Percentiles rank a stretch among this genome's conserved stretches.
Conservation (phyloP, 805 yeast species). For the Suhomyces pyralidae region DNA sequence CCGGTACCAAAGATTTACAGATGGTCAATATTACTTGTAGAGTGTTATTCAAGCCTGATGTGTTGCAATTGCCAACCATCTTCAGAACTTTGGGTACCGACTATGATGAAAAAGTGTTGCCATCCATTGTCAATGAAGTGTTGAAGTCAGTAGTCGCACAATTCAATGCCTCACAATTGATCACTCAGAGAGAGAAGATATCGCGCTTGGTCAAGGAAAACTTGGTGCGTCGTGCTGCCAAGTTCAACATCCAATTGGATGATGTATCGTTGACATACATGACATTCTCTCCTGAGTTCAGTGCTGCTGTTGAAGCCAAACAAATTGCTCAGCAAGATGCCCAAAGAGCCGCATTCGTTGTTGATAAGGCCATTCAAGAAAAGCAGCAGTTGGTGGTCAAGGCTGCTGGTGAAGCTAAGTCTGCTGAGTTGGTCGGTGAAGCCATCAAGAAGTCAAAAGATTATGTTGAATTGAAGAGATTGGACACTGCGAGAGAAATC, state of each 20-base stretch:
- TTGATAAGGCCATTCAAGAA: slow-evolving; percentile 96
- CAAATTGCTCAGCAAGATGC: slow-evolving; percentile 99
- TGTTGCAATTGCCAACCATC: slow-evolving; percentile 72
- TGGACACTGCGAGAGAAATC: slow-evolving; percentile 96
- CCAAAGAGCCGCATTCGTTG: slow-evolving; percentile 95
- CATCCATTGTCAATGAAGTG: slow-evolving; percentile 97
- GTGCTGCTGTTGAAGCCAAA: slow-evolving; percentile 96
- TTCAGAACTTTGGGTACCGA: slow-evolving; percentile 91
- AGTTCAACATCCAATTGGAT: slow-evolving; percentile 83
- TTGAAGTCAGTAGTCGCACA: slow-evolving; percentile 96
- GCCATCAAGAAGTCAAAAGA: slow-evolving; percentile 96
- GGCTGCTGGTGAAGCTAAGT: slow-evolving; percentile 97
- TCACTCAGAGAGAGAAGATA: slow-evolving; percentile 98
- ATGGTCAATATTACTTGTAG: slow-evolving; percentile 99
- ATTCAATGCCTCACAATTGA: slow-evolving; percentile 95
- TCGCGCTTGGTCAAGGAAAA: slow-evolving; percentile 88
- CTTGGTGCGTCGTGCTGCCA: slow-evolving; percentile 84
- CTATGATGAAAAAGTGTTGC: slow-evolving; percentile 95
- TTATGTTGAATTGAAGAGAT: slow-evolving; percentile 92
- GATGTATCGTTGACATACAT: slow-evolving; percentile 95
- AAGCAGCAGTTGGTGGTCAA: slow-evolving; percentile 95
- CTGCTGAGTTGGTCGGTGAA: slow-evolving; percentile 98
- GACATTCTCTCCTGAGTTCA: slow-evolving; percentile 98
- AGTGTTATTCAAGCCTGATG: slow-evolving; percentile 87
- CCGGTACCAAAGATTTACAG: slow-evolving; percentile 97